These are phyloP conservation scores for Rhynchospora pubera DNA, from an alignment of 176 grass and related monocot species.

Conservation along the genomic window DNA sequence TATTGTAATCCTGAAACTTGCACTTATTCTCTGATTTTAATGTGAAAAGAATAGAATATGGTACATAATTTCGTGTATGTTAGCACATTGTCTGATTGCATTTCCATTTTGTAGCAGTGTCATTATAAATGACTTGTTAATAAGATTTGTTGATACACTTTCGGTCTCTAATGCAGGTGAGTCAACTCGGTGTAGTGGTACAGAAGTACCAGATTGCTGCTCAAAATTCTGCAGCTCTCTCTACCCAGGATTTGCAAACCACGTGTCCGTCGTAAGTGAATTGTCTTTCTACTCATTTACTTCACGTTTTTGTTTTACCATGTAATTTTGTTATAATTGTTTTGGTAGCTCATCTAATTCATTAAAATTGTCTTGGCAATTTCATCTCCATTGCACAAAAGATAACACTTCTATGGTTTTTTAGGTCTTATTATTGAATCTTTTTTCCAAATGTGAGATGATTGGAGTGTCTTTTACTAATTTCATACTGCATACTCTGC, in stretches of 20 bases:
- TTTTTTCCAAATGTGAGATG: background rate
- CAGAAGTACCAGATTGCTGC: conserved; percentile 70
- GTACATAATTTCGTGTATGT: background rate
- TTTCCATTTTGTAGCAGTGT: background rate
- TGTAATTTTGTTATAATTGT: conserved; percentile 16
- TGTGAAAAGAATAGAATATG: background rate
- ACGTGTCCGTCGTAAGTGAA: conserved; percentile 84
- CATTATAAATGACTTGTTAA: background rate
- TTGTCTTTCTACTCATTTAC: conserved; percentile 23
- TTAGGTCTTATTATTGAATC: background rate
- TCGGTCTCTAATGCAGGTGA: conserved; percentile 48
- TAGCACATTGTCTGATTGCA: background rate
- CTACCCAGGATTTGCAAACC: conserved; percentile 82
- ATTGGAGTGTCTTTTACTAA: background rate
- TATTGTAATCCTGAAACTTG: background rate
- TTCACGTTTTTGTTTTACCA: conserved; percentile 7
- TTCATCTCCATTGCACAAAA: background rate
- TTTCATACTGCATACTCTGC: too few relatives aligned
- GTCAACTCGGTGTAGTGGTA: conserved; percentile 74
- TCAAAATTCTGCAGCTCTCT: conserved; percentile 55
- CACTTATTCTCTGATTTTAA: background rate
- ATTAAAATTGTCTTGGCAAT: background rate
- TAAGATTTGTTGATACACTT: conserved; percentile 13
- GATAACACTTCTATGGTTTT: background rate
- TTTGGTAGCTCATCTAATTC: background rate